These are phyloP conservation scores for Cicer chorassanicum DNA, from an alignment of 306 rosid species.

Conservation along the genomic window DNA sequence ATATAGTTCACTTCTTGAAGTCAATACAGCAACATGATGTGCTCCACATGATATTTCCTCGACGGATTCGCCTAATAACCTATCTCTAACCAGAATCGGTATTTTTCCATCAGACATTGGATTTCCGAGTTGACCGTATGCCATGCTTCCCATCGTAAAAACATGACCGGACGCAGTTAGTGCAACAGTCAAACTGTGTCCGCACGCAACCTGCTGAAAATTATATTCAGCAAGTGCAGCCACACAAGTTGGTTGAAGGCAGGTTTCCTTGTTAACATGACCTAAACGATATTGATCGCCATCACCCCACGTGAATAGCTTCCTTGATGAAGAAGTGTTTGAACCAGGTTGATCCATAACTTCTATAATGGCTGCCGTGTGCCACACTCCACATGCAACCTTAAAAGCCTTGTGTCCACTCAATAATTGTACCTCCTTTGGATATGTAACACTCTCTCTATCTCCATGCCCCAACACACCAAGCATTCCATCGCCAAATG, in stretches of 20 bases:
- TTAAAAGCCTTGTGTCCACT: constrained; percentile 73
- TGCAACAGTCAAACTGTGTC: constrained; percentile 78
- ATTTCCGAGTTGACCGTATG: constrained; percentile 87
- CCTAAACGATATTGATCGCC: constrained; percentile 91
- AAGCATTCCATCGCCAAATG: constrained; percentile 92
- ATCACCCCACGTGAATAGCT: constrained; percentile 96
- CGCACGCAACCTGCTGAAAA: constrained; percentile 90
- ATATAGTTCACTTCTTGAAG: constrained; percentile 91
- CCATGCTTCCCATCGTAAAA: constrained; percentile 78
- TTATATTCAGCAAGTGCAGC: constrained; percentile 79
- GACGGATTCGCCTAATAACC: constrained; percentile 81
- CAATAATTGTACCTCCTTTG: constrained; percentile 76
- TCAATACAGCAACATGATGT: constrained; percentile 78
- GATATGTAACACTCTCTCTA: constrained; percentile 64
- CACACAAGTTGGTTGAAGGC: constrained; percentile 86
- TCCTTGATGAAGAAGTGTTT: constrained; percentile 59
- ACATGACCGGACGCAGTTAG: constrained; percentile 94
- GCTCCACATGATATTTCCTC: constrained; percentile 92
- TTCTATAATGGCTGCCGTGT: constrained; percentile 95
- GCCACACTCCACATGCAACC: constrained; percentile 98
- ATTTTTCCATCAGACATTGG: constrained; percentile 77
- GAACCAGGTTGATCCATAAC: constrained; percentile 58
- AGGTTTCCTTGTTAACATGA: constrained; percentile 78
- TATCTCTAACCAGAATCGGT: constrained; percentile 84
- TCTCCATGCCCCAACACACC: constrained; percentile 97